Evolutionary conservation across 2,329 filamentous ascomycete species (phyloP).

Genomic region (Pyrenochaeta sp.): DNA sequence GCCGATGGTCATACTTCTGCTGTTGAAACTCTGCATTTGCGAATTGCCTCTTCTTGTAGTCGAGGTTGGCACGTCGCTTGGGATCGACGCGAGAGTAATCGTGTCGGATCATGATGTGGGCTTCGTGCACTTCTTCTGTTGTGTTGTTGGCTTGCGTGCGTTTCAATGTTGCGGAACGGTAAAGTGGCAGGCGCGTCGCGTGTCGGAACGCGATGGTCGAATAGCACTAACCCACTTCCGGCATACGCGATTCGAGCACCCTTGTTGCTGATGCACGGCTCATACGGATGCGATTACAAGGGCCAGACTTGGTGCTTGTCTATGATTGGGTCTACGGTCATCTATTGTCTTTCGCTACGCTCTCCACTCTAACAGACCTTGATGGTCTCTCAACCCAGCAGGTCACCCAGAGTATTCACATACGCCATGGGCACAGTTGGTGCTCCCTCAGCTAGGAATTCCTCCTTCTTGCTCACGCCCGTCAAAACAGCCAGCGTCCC

Average conservation of each 20-base stretch:
- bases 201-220: conserved; percentile 24
- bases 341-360: conserved; percentile 1
- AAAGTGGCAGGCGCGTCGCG: conserved; percentile 33
- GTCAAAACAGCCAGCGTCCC: conserved; percentile 92
- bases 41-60: conserved; percentile 88
- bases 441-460: conserved; percentile 76
- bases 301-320: not conserved
- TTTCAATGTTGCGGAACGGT: conserved; percentile 9
- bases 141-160: conserved; percentile 9
- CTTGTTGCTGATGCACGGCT: not conserved
- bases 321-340: not conserved
- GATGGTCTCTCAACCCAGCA: conserved; percentile 54
- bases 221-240: conserved; percentile 13
- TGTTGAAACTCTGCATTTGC: conserved; percentile 78
- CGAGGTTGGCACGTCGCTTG: conserved; percentile 79
- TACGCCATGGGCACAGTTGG: conserved; percentile 81
- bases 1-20: conserved; percentile 79
- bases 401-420: conserved; percentile 83
- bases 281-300: not conserved
- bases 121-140: conserved; percentile 8
- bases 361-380: not conserved
- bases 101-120: conserved; percentile 46
- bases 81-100: conserved; percentile 59
- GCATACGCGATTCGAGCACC: conserved; percentile 6
- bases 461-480: conserved; percentile 84